Evolutionary conservation across 2,329 filamentous ascomycete genomes (phyloP), one percentile per base, ranked within the genome.

Genomic region (Fusarium liriodendri): DNA sequence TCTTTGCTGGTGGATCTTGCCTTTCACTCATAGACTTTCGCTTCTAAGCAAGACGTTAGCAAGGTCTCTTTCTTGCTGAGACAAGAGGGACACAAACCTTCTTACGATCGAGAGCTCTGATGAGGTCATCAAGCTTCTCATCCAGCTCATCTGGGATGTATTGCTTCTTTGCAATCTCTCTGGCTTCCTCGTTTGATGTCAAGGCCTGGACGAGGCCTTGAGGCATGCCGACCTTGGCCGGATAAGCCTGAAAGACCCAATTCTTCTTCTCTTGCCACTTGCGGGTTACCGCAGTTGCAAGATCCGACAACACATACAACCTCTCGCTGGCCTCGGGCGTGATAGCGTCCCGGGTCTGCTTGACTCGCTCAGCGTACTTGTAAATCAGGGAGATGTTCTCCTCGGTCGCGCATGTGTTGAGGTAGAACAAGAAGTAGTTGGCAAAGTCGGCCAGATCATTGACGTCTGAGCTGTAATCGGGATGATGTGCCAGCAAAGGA

Each of bases 311-410:
- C 7, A 95, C 91, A 80, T 98, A 97, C 1, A 99, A 87, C 71
- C 92, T 91, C 66, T 95, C 91, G 76, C 92, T 94, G 68, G 88
- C 87, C 1, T 88, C 85, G 0, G 90, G 89, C 27, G 89, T 88
- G 69, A 98, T 90, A 14, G 90, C 93, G 81, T 99, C 97, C 47
- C 90, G 89, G 11, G 95, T 94, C 82, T 96, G 94, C 86, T 99
- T 99, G 64, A 98, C 92, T 11, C 95, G 91, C 83, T 98, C 95
- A 14, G 95, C 95, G 71, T 98, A 94, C 81, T 97, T 95, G 85
- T 94, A 97, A 45, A 99, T 95, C 70, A 98, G 86, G 0, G 94
- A 93, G 18, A 98, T 87, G 77, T 98, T 99, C 52, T 94, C 90
- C 81, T 97, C 94, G 1, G 92, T 96, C 11, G 94, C 94, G 20